Base-by-base conservation (phyloP, 495 filamentous ascomycete species). In the Penicillium bialowiezense region DNA sequence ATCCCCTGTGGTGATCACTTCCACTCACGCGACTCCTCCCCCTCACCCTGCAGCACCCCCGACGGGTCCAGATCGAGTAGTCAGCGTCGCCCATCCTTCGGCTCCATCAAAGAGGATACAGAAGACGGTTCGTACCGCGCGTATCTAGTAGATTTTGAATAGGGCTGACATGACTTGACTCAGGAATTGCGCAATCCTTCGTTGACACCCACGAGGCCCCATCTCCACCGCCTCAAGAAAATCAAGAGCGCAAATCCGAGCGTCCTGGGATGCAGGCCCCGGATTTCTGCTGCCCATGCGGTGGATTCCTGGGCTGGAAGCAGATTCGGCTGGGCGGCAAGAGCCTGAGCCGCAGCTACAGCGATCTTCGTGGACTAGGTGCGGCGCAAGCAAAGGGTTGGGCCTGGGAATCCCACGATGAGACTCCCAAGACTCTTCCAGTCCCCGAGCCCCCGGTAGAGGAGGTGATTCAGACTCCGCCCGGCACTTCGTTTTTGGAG, bases 231-330 rank as follows among this genome's bases (percentile, higher is more conserved):
- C 29, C 10, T 24, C 26, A 32, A 32, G 45, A 48, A 18, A 17
- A 24, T 7, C 35, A 64, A 68, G 38, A 61, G 36, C 75, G 78
- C 26, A 77, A 77, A 40, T 69, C 65, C 9, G 54, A 59, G 14
- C 38, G 32, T 24, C 53, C 48, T 39, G 67, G 58, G 26, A 72
- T 68, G 64, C 72, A 60, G 59, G 72, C 71, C 57, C 81, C 65
- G 54, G 78, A 74, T 40, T 87, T 82, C 58, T 86, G 84, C 71
- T 85, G 84, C 56, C 86, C 84, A 6, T 86, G 85, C 58, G 83
- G 86, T 53, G 77, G 78, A 50, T 88, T 87, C 54, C 67, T 78
- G 50, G 85, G 84, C 35, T 88, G 85, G 86, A 89, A 87, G 69
- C 76, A 81, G 59, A 85, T 88, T 55, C 75, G 76, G 31, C 69